Evolutionary conservation across 495 filamentous ascomycete species (phyloP).

Genomic region (Staphylotrichum longicolle): DNA sequence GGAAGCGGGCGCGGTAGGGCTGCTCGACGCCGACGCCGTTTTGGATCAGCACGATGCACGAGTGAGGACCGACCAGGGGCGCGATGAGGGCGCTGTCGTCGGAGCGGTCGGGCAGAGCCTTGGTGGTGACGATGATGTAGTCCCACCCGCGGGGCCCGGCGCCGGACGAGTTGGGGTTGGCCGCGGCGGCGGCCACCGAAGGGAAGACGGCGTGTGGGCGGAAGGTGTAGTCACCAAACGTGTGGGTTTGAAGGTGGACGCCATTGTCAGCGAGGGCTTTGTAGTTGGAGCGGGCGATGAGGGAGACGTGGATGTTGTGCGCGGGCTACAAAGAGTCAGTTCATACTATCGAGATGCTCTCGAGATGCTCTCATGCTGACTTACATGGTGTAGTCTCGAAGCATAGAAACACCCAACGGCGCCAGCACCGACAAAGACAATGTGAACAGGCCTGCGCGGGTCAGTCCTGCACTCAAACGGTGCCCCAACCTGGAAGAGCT

Average conservation of each 20-base stretch:
- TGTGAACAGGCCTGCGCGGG: slow-evolving; percentile 41
- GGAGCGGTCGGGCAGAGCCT: slow-evolving; percentile 54
- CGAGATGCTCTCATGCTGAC: slow-evolving; percentile 12
- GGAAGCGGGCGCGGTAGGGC: slow-evolving; percentile 57
- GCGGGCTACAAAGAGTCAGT: slow-evolving; percentile 33
- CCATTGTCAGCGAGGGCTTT: slow-evolving; percentile 44
- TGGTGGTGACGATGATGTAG: slow-evolving; percentile 59
- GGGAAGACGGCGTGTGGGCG: slow-evolving; percentile 49
- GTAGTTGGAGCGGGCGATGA: slow-evolving; percentile 59
- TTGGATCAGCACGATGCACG: slow-evolving; percentile 61
- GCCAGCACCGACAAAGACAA: slow-evolving; percentile 58
- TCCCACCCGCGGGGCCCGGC: slow-evolving; percentile 43
- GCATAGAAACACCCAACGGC: slow-evolving; percentile 61
- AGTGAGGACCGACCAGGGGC: slow-evolving; percentile 48
- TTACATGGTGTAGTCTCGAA: slow-evolving; percentile 52
- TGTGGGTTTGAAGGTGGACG: slow-evolving; percentile 50
- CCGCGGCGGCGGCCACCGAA: slow-evolving; percentile 38
- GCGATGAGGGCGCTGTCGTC: slow-evolving; percentile 50
- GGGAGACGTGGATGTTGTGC: slow-evolving; percentile 43
- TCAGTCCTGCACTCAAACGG: slow-evolving; percentile 13
- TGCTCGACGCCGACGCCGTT: slow-evolving; percentile 70
- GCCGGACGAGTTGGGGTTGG: slow-evolving; percentile 17
- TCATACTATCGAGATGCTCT: neutral
- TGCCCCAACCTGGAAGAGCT: neutral
- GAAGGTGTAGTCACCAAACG: slow-evolving; percentile 55